A percentile compares a stretch with the other conserved stretches of the same genome.
Conservation (phyloP, 163 green algal genomes). For the Prototheca cutis region DNA sequence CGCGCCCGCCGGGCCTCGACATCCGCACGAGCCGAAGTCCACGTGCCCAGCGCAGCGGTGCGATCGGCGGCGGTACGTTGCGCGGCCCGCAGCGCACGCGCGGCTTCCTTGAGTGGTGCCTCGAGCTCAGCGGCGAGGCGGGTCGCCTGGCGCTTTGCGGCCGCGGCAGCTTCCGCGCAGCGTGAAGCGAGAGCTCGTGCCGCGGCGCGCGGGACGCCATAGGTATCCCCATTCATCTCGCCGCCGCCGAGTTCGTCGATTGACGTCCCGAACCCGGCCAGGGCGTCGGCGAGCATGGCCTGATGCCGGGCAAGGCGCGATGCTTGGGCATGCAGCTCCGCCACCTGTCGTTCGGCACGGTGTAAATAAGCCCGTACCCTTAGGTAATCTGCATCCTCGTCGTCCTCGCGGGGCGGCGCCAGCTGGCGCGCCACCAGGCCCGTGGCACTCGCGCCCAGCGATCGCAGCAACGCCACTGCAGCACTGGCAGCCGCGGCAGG, state of each 20-base stretch:
- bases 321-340: conserved; percentile 69
- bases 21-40: conserved; percentile 39
- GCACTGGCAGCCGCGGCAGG: not conserved
- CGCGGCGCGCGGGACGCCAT: too few species aligned
- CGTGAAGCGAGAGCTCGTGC: too few species aligned
- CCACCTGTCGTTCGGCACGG: conserved; percentile 69
- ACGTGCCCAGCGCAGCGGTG: conserved; percentile 24
- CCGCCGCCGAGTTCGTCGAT: too few species aligned
- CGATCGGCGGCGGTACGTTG: conserved; percentile 55
- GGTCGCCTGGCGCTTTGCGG: conserved; percentile 1
- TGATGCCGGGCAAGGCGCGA: conserved; percentile 64
- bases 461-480: conserved; percentile 46
- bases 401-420: conserved; percentile 42
- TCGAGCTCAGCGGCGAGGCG: conserved; percentile 37
- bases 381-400: conserved; percentile 61
- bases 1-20: conserved; percentile 57
- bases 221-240: too few species aligned
- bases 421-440: conserved; percentile 18
- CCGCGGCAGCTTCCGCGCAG: conserved; percentile 1
- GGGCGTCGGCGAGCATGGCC: conserved; percentile 44
- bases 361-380: conserved; percentile 71
- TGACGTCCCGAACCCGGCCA: conserved; percentile 74
- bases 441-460: conserved; percentile 34
- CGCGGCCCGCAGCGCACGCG: conserved; percentile 48
- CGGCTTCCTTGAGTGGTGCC: conserved; percentile 58